phyloP scores from a whole-genome alignment of 345 rosid species.

The Lepidium aucheri region DNA sequence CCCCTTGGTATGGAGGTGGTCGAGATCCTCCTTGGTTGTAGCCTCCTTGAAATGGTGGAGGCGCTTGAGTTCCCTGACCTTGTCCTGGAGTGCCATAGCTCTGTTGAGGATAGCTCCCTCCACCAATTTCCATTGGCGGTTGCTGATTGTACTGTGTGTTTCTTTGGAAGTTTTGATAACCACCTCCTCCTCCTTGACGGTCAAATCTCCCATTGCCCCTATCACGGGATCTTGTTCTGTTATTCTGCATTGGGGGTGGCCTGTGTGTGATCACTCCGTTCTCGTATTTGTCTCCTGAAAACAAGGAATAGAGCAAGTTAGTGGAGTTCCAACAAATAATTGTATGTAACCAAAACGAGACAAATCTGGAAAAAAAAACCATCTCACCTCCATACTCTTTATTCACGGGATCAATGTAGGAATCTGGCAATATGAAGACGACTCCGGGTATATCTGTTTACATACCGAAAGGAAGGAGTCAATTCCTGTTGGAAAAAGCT shows the following conservation, averaged over 20 bases:
- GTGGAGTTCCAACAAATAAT: not conserved
- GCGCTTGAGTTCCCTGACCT: constrained; percentile 28
- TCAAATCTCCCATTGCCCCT: constrained; percentile 32
- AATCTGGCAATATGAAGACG: constrained; percentile 82
- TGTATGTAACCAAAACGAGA: not conserved
- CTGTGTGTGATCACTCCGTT: constrained; percentile 74
- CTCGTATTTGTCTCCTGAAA: constrained; percentile 78
- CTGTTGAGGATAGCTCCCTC: constrained; percentile 36
- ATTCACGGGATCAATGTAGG: constrained; percentile 80
- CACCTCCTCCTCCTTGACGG: constrained; percentile 27
- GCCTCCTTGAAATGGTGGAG: constrained; percentile 30
- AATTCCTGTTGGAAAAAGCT: not conserved
- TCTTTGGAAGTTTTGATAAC: constrained; percentile 37
- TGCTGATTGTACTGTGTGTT: constrained; percentile 30
- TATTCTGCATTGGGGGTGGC: constrained; percentile 63
- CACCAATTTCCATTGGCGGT: constrained; percentile 40
- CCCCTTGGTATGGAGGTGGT: constrained; percentile 30
- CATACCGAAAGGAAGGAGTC: constrained; percentile 13
- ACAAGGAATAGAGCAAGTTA: not conserved
- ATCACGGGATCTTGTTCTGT: constrained; percentile 39
- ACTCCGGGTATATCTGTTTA: constrained; percentile 71
- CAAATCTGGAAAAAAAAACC: not conserved
- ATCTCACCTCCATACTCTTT: constrained; percentile 85
- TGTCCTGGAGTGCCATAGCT: constrained; percentile 34
- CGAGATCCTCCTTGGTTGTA: constrained; percentile 14